These are phyloP conservation scores for Calonectria henricotiae DNA, from an alignment of 2,329 filamentous ascomycete species.

Conservation along the genomic window DNA sequence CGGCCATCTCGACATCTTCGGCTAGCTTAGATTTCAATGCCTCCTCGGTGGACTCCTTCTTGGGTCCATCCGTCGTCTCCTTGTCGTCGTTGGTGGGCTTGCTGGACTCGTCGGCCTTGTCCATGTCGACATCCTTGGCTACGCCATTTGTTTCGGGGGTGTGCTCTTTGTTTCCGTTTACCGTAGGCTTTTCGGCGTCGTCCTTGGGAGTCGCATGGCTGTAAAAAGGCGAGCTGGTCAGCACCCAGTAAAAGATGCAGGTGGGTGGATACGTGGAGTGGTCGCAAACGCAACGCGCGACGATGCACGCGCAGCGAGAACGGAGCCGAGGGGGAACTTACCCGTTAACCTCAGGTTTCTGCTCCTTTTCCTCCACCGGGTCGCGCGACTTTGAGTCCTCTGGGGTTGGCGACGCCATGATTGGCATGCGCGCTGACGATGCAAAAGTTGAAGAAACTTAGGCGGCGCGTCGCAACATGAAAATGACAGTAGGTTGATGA, in stretches of 20 bases:
- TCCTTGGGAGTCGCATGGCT: slow-evolving; percentile 52
- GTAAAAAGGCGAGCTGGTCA: slow-evolving; percentile 48
- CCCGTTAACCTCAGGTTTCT: slow-evolving; percentile 59
- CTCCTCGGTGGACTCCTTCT: slow-evolving; percentile 39
- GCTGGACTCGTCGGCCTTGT: slow-evolving; percentile 38
- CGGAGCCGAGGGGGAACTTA: slow-evolving; percentile 52
- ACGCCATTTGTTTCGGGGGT: slow-evolving; percentile 50
- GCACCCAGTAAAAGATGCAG: slow-evolving; percentile 37
- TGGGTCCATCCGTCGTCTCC: slow-evolving; percentile 33
- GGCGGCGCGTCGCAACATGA: slow-evolving; percentile 59
- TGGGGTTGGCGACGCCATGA: slow-evolving; percentile 68
- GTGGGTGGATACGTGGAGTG: slow-evolving; percentile 26
- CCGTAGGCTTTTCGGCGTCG: slow-evolving; percentile 46
- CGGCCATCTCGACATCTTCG: slow-evolving; percentile 52
- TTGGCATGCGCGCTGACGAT: slow-evolving; percentile 64
- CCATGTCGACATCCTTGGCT: slow-evolving; percentile 48
- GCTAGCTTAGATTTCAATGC: slow-evolving; percentile 27
- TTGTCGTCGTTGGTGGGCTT: slow-evolving; percentile 36
- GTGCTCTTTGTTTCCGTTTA: slow-evolving; percentile 50
- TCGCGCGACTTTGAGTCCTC: slow-evolving; percentile 68
- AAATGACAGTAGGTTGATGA: slow-evolving; percentile 45
- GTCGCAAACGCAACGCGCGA: slow-evolving; percentile 34
- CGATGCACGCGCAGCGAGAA: slow-evolving; percentile 36
- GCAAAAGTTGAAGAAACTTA: slow-evolving; percentile 53
- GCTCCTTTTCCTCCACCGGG: slow-evolving; percentile 51